Evolutionary conservation across 2,329 filamentous ascomycete genomes (phyloP).

Genomic region (Colletotrichum magnum): DNA sequence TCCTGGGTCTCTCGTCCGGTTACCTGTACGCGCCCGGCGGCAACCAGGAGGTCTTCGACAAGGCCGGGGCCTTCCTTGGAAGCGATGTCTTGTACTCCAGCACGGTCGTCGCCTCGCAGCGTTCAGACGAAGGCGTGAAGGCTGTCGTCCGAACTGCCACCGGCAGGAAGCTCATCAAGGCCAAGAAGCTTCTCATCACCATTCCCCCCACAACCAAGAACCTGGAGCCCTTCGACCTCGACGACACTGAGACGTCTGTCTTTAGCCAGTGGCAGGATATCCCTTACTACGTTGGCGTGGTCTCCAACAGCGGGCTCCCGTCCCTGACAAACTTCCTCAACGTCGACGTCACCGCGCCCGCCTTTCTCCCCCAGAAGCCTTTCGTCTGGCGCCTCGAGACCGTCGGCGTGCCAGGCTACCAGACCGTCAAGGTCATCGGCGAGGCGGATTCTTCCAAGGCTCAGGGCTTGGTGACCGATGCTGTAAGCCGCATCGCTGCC

Average conservation of each 20-base stretch:
- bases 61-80: conserved; percentile 46
- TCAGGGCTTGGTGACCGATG: conserved; percentile 25
- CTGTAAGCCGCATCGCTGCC: conserved; percentile 13
- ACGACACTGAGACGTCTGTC: conserved; percentile 42
- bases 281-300: conserved; percentile 34
- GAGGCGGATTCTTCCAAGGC: conserved; percentile 33
- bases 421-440: conserved; percentile 42
- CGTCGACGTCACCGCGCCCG: conserved; percentile 36
- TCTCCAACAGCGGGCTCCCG: conserved; percentile 31
- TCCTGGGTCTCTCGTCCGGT: conserved; percentile 54
- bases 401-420: conserved; percentile 42
- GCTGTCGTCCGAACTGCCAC: conserved; percentile 46
- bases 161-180: conserved; percentile 48
- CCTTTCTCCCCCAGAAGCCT: conserved; percentile 31
- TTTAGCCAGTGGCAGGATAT: conserved; percentile 42
- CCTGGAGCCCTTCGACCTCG: conserved; percentile 45
- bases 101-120: conserved; percentile 43
- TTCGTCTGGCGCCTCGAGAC: conserved; percentile 42
- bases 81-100: conserved; percentile 48
- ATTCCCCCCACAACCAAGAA: conserved; percentile 46
- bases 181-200: conserved; percentile 50
- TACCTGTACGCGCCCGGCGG: conserved; percentile 39
- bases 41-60: conserved; percentile 48
- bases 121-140: conserved; percentile 37
- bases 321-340: conserved; percentile 39